Conservation (phyloP, 1,139 yeast species). For the Saccharomyces hybrid region DNA sequence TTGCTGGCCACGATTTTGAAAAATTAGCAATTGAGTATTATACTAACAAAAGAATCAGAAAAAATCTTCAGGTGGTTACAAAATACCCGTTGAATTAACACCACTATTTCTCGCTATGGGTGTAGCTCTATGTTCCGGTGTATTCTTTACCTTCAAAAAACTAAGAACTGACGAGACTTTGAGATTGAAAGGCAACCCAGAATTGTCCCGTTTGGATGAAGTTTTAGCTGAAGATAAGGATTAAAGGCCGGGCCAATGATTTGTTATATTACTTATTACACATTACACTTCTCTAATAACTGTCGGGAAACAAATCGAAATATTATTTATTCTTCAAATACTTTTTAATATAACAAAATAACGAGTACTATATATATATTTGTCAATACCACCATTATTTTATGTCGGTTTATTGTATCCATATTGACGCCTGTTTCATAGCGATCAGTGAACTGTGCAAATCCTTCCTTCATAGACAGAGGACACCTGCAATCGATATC, state of each 20-base stretch:
- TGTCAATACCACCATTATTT: background rate
- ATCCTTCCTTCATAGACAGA: too few relatives aligned
- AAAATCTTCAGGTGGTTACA: conserved; percentile 31
- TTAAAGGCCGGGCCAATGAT: background rate
- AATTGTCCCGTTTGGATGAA: conserved; percentile 42
- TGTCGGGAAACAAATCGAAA: background rate
- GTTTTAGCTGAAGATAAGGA: conserved; percentile 45
- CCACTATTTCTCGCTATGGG: conserved; percentile 61
- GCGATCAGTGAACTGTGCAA: too few relatives aligned
- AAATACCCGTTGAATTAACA: conserved; percentile 66
- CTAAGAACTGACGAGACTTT: conserved; percentile 57
- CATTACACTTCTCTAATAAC: background rate
- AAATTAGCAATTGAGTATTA: background rate
- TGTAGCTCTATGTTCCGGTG: conserved; percentile 59
- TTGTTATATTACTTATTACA: background rate
- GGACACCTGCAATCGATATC: too few relatives aligned
- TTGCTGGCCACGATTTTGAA: background rate
- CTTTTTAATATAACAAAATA: background rate
- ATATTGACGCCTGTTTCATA: too few relatives aligned
- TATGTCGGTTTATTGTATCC: background rate
- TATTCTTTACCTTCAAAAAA: conserved; percentile 67
- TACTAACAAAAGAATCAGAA: conserved; percentile 24
- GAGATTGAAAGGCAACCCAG: conserved; percentile 61
- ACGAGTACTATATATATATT: background rate
- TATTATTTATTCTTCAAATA: background rate